phyloP scores from a whole-genome alignment of 75 land plant species.

The Isoetes taiwanensis region DNA sequence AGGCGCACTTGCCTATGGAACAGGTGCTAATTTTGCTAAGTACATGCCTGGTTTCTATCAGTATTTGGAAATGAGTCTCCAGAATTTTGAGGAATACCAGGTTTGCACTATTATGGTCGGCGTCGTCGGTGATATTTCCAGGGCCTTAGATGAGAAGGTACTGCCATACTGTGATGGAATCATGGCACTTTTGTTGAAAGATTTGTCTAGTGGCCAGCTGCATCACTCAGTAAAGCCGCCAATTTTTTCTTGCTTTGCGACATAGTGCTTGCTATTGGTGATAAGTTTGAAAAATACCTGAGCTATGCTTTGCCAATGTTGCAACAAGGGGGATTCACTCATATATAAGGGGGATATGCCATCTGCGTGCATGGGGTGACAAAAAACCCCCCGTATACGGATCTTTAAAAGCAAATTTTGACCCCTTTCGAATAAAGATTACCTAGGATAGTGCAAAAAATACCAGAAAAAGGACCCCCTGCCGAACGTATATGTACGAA shows the following conservation, averaged over 20 bases:
- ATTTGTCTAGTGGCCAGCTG: constrained; percentile 76
- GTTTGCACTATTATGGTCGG: constrained; percentile 84
- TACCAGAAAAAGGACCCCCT: too few species aligned
- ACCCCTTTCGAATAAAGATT: too few species aligned
- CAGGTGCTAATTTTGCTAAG: constrained; percentile 68
- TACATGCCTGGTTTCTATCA: constrained; percentile 82
- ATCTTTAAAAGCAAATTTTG: too few species aligned
- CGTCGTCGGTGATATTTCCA: constrained; percentile 87
- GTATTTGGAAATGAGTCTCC: constrained; percentile 89
- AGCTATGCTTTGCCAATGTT: constrained; percentile 94
- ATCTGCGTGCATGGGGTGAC: too few species aligned
- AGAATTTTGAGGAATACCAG: constrained; percentile 91
- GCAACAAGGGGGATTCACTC: too few species aligned
- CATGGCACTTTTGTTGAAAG: constrained; percentile 87
- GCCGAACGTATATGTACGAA: too few species aligned
- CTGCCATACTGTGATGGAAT: constrained; percentile 86
- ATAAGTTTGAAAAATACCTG: constrained; percentile 78
- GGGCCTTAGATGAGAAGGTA: constrained; percentile 81
- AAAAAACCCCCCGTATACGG: too few species aligned
- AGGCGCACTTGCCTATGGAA: constrained; percentile 81
- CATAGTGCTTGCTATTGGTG: constrained; percentile 86
- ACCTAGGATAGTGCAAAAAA: too few species aligned
- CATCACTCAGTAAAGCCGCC: constrained; percentile 93
- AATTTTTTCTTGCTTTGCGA: constrained; percentile 90
- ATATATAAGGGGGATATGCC: too few species aligned